phyloP scores from a whole-genome alignment of 1,284 basidiomycete species.

The Pholiota adiposa region DNA sequence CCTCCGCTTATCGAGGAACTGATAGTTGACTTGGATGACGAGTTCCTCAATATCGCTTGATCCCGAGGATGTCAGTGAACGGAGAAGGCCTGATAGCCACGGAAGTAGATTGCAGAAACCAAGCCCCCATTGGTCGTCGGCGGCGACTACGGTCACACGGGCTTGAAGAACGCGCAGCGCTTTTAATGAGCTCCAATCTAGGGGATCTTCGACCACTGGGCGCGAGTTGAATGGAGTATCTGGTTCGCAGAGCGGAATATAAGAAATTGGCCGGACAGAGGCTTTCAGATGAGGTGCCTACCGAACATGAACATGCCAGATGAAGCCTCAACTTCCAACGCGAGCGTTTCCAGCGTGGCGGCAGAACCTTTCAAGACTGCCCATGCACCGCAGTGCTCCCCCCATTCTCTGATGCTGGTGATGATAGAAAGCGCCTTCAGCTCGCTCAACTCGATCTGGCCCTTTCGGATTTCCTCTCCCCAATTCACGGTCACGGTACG shows the following conservation, averaged over 20 bases:
- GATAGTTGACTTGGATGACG: conserved; percentile 5
- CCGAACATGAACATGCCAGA: not conserved
- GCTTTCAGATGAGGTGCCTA: too few species aligned
- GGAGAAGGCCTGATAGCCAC: not conserved
- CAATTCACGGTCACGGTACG: not conserved
- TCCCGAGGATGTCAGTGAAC: not conserved
- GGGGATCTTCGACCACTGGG: not conserved
- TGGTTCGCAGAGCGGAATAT: too few species aligned
- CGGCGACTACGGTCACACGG: not conserved
- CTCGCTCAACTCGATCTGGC: not conserved
- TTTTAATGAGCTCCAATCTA: not conserved
- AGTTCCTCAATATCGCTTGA: conserved; percentile 3
- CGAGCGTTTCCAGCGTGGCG: not conserved
- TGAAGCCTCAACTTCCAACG: conserved; percentile 1
- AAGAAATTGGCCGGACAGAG: too few species aligned
- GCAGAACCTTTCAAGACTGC: not conserved
- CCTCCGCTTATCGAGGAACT: not conserved
- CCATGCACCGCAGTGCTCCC: not conserved
- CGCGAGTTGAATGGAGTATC: not conserved
- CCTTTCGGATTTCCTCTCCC: not conserved
- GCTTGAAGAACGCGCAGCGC: not conserved
- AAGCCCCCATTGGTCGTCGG: not conserved
- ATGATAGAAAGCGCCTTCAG: not conserved
- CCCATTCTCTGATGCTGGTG: conserved; percentile 2
- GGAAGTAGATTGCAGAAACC: conserved; percentile 1